Base-by-base conservation (phyloP, 1,284 basidiomycete genomes). In the Fomitiporia mediterranea region DNA sequence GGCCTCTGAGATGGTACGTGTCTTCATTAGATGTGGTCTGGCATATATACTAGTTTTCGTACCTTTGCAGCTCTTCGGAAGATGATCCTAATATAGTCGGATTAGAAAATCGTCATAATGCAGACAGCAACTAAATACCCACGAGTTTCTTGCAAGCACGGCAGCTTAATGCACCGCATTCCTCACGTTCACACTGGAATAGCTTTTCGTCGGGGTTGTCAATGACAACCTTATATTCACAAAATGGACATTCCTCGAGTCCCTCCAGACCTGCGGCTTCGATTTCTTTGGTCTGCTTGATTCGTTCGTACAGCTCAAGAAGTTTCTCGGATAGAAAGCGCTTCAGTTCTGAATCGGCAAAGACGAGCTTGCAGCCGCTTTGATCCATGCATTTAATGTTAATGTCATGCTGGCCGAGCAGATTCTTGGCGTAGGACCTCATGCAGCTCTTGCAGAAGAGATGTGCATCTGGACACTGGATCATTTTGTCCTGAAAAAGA, bases 11-110 rank as follows among this genome's bases (percentile, higher is more conserved):
- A 50, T n/a, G 44, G 4, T 46, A 38, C 9, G 35, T 27, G 39
- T 15, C 30, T 23, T 13, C 2, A 25, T 15, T n/a, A 39, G 4
- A 39, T 3, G 37, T 19, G 44, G 40, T 39, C 9, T 32, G 54
- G 15, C 58, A 34, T 62, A 32, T 60, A 32, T 19, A 21, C 21
- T 21, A 6, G 47, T 3, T 8, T 35, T 40, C n/a, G 48, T 59
- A 86, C 88, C 89, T 75, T 89, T 79, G 65, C 92, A 94, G n/a
- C 74, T 86, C 70, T 83, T 92, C 2, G 92, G 91, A n/a, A 92
- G 68, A 72, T 94, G 91, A 65, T 92, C 88, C 84, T 88, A 57
- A 4, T 32, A 38, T 32, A 23, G n/a, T 51, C n/a, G 5, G 28
- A 38, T 51, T 23, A 46, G 32, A 51, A 47, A 4, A 56, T 34